Conservation (phyloP, 2,329 filamentous ascomycete species). For the Colletotrichum sp. region DNA sequence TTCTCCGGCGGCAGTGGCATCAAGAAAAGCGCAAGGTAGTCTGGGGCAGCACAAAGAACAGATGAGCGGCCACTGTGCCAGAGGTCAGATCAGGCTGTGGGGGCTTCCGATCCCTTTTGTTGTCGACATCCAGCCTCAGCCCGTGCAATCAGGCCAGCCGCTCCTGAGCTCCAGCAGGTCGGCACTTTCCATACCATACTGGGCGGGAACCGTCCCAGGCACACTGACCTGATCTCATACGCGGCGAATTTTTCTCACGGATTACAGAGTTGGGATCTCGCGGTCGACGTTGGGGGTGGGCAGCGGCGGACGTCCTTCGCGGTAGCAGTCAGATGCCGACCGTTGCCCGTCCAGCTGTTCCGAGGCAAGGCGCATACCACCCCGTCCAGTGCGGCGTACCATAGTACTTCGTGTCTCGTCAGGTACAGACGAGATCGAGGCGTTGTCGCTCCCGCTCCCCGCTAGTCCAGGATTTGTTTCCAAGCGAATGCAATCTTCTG, state of each 20-base stretch:
- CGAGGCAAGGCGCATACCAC: slow-evolving; percentile 2
- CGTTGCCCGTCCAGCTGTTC: not conserved
- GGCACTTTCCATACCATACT: not conserved
- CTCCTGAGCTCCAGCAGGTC: not conserved
- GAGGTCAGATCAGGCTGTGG: not conserved
- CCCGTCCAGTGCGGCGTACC: not conserved
- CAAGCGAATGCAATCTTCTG: not conserved
- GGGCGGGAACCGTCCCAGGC: not conserved
- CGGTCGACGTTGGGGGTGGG: not conserved
- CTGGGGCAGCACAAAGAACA: not conserved
- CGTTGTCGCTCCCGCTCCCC: not conserved
- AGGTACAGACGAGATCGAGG: slow-evolving; percentile 9
- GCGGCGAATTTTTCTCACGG: not conserved
- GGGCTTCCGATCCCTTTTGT: not conserved
- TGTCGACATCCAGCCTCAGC: not conserved
- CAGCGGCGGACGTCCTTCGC: not conserved
- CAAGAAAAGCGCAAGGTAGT: not conserved
- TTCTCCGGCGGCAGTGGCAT: not conserved
- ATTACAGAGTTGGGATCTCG: not conserved
- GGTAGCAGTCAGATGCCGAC: slow-evolving; percentile 9
- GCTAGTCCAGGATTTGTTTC: not conserved
- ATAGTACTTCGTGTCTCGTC: not conserved
- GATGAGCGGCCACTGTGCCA: not conserved
- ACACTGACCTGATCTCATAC: not conserved
- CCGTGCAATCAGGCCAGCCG: not conserved